These are phyloP conservation scores for Candida awuae DNA, from an alignment of 805 yeast species.

Conservation along the genomic window DNA sequence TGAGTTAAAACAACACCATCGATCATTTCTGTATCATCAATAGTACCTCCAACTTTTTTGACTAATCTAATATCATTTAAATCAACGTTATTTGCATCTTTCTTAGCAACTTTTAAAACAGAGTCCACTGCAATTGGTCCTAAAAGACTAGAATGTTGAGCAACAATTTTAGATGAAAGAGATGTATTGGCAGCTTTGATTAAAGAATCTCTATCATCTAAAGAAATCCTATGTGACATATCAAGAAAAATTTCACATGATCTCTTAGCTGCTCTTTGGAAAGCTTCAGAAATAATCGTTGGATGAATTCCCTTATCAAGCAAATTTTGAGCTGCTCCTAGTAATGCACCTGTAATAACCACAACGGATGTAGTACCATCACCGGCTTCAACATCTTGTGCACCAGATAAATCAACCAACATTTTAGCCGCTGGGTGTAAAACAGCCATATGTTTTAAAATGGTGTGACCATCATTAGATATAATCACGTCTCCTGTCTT, in stretches of 20 bases:
- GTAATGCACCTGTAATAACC: constrained; percentile 84
- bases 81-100: constrained; percentile 60
- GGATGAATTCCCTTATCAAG: constrained; percentile 92
- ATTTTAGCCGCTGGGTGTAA: constrained; percentile 97
- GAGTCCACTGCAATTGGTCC: constrained; percentile 95
- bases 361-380: constrained; percentile 99
- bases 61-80: constrained; percentile 80
- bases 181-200: constrained; percentile 93
- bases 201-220: constrained; percentile 73
- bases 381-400: constrained; percentile 99
- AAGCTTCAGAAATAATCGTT: constrained; percentile 85
- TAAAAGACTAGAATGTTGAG: constrained; percentile 77
- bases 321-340: constrained; percentile 91
- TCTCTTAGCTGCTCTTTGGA: constrained; percentile 80
- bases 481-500: constrained; percentile 87
- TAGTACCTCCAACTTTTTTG: constrained; percentile 95
- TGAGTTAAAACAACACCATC: constrained; percentile 94
- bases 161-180: constrained; percentile 86
- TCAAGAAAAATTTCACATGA: constrained; percentile 75
- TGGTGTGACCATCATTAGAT: constrained; percentile 98
- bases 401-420: constrained; percentile 92
- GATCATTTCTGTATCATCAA: constrained; percentile 88
- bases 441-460: constrained; percentile 94
- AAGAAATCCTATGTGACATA: constrained; percentile 76
- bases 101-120: constrained; percentile 57